phyloP scores from a whole-genome alignment of 192 early-diverging fungal species.

The Backusella luteola region DNA sequence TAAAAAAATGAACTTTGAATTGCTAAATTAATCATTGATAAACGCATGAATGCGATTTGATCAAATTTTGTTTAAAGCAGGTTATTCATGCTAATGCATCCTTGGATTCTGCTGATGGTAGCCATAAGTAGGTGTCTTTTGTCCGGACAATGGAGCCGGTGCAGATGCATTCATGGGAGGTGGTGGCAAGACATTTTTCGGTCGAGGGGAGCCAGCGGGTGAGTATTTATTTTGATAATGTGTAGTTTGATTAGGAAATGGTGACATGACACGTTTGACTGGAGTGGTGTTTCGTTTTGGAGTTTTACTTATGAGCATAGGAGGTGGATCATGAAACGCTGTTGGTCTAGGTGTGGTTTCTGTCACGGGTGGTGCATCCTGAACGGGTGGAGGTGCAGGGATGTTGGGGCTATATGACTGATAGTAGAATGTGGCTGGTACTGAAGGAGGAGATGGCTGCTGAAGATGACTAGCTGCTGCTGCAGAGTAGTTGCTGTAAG shows the following conservation, averaged over 20 bases:
- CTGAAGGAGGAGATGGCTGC: not conserved
- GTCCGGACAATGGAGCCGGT: not conserved
- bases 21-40: not conserved
- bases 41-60: no score
- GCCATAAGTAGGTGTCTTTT: not conserved
- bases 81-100: not conserved
- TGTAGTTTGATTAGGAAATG: not conserved
- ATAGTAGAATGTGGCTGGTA: not conserved
- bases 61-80: not conserved
- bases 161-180: not conserved
- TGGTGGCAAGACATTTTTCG: not conserved
- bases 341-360: slow-evolving; percentile 1
- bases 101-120: not conserved
- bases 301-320: not conserved
- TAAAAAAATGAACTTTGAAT: not conserved
- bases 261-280: not conserved
- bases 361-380: not conserved
- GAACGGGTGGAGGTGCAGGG: slow-evolving; percentile 16
- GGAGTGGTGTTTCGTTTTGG: not conserved
- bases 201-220: not conserved
- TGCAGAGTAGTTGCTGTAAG: not conserved
- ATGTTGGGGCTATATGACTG: not conserved
- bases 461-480: not conserved
- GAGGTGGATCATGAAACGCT: slow-evolving; percentile 59
- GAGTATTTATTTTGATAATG: not conserved